These are phyloP conservation scores for Magnusiomyces sp. DNA, from an alignment of 1,139 yeast species.

Conservation along the genomic window DNA sequence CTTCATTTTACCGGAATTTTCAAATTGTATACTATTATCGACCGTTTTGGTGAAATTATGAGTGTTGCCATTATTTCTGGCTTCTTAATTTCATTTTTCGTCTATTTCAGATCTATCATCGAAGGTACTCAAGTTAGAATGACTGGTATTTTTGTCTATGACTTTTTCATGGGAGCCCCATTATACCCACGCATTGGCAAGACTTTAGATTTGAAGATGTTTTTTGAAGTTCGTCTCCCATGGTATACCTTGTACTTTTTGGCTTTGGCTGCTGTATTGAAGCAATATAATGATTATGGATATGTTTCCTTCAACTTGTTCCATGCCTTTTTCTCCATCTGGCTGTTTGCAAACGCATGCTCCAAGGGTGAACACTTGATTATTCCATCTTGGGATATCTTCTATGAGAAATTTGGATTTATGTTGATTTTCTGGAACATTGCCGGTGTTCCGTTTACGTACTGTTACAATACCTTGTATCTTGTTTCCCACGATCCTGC, in stretches of 20 bases:
- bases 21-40: conserved; percentile 64
- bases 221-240: conserved; percentile 93
- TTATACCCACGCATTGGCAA: conserved; percentile 86
- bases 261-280: conserved; percentile 62
- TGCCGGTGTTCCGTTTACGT: conserved; percentile 97
- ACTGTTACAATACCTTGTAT: conserved; percentile 85
- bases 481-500: conserved; percentile 73
- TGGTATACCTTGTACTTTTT: conserved; percentile 87
- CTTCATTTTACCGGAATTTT: conserved; percentile 70
- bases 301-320: conserved; percentile 66
- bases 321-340: conserved; percentile 73
- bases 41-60: conserved; percentile 86
- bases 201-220: conserved; percentile 86
- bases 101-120: conserved; percentile 47
- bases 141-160: conserved; percentile 88
- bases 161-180: conserved; percentile 95
- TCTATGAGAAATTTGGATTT: conserved; percentile 95
- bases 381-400: conserved; percentile 99
- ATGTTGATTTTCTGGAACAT: conserved; percentile 98
- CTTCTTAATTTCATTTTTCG: conserved; percentile 55
- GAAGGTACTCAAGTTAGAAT: conserved; percentile 58
- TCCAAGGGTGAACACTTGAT: conserved; percentile 95
- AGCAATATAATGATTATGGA: conserved; percentile 78
- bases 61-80: conserved; percentile 81
- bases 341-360: conserved; percentile 94